Evolutionary conservation across 2,329 filamentous ascomycete genomes (phyloP).

Genomic region (Exophiala lecanii-corni): DNA sequence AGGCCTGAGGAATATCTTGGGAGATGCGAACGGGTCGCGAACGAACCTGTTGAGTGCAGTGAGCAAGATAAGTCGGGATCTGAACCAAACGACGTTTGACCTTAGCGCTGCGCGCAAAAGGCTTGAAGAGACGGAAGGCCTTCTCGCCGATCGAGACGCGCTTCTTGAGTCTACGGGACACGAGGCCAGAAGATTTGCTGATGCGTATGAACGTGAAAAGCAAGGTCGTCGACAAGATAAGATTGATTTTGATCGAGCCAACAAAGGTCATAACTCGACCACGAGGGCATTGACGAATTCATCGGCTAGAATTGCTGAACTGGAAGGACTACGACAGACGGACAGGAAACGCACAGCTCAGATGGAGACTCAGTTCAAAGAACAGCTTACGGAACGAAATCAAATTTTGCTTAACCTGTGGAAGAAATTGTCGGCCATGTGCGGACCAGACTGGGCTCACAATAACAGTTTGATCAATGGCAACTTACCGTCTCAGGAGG

Average conservation of each 20-base stretch:
- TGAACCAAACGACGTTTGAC: conserved; percentile 77
- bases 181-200: conserved; percentile 76
- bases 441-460: conserved; percentile 87
- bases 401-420: conserved; percentile 81
- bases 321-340: conserved; percentile 72
- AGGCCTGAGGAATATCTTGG: conserved; percentile 78
- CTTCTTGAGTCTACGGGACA: conserved; percentile 84
- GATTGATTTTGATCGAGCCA: conserved; percentile 78
- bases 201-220: conserved; percentile 87
- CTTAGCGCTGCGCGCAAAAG: conserved; percentile 73
- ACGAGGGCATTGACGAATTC: conserved; percentile 80
- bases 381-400: conserved; percentile 86
- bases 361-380: conserved; percentile 75
- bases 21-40: conserved; percentile 79
- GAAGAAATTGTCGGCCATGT: conserved; percentile 80
- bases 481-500: conserved; percentile 77
- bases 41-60: conserved; percentile 83
- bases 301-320: conserved; percentile 76
- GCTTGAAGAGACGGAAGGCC: conserved; percentile 81
- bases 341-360: conserved; percentile 72
- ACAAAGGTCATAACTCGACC: conserved; percentile 82
- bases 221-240: conserved; percentile 80
- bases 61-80: conserved; percentile 78
- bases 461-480: conserved; percentile 85
- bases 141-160: conserved; percentile 83